These are phyloP conservation scores for Verbena officinalis DNA, from an alignment of 257 asterid genomes.

Conservation along the genomic window DNA sequence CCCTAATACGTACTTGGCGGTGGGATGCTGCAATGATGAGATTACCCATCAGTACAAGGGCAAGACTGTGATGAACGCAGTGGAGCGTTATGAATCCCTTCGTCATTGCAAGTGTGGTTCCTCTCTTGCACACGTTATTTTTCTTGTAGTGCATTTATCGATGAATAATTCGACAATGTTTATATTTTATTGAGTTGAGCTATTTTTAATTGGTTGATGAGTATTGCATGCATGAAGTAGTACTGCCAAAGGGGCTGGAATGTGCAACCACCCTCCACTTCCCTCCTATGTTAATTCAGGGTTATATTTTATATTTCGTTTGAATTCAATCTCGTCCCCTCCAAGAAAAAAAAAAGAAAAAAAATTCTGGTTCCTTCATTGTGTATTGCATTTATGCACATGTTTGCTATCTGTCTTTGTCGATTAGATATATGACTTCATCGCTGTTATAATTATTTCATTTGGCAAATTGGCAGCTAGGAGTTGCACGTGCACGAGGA, in stretches of 20 bases:
- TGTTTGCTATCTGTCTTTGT: not conserved
- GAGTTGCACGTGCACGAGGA: slow-evolving; percentile 2
- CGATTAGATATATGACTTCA: not conserved
- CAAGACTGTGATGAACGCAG: slow-evolving; percentile 61
- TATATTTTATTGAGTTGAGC: not conserved
- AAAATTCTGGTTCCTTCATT: too few species aligned
- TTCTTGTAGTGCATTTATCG: not conserved
- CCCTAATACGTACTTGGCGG: slow-evolving; percentile 57
- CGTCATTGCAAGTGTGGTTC: slow-evolving; percentile 60
- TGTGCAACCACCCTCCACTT: too few species aligned
- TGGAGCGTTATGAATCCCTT: slow-evolving; percentile 66
- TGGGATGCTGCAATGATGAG: slow-evolving; percentile 71
- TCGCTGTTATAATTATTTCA: not conserved
- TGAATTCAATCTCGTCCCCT: too few species aligned
- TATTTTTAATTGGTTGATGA: not conserved
- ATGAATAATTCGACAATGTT: not conserved
- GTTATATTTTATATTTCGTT: too few species aligned
- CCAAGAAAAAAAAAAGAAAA: too few species aligned
- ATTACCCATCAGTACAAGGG: slow-evolving; percentile 64
- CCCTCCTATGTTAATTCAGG: too few species aligned
- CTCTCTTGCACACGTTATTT: not conserved
- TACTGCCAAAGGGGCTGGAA: too few species aligned
- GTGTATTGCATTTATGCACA: slow-evolving; percentile 1
- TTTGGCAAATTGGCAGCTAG: not conserved
- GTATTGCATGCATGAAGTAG: not conserved